A percentile compares a stretch with the other conserved stretches of the same genome.
Evolutionary conservation across 371 early-diverging fungal genomes (phyloP).

Genomic region (Parasitella parasitica): DNA sequence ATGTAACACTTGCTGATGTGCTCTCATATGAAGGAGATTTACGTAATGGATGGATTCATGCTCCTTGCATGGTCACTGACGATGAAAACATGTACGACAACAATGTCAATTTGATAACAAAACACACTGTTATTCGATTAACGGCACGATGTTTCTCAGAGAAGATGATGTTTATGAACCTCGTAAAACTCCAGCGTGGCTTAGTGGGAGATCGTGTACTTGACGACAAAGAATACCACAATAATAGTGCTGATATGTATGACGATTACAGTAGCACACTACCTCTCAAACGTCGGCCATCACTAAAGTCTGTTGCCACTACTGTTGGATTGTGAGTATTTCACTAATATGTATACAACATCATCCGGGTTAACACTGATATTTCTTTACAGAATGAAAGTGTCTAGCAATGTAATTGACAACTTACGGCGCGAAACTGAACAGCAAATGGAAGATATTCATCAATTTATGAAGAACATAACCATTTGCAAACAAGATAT

Average conservation of each 20-base stretch:
- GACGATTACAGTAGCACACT: not conserved
- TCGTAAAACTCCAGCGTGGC: conserved; percentile 12
- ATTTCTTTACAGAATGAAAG: not conserved
- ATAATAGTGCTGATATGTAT: not conserved
- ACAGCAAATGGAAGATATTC: not conserved
- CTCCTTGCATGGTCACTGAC: conserved; percentile 11
- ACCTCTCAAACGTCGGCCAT: not conserved
- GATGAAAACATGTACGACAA: conserved; percentile 2
- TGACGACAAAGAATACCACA: not conserved
- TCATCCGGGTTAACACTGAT: too few species aligned
- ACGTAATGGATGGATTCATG: conserved; percentile 24
- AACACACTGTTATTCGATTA: conserved; percentile 1
- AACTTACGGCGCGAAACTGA: not conserved
- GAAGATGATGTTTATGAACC: conserved; percentile 27
- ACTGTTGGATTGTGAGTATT: not conserved
- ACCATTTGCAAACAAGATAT: not conserved
- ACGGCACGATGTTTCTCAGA: conserved; percentile 15
- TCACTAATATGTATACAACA: too few species aligned
- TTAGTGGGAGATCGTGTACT: not conserved
- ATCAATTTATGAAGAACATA: not conserved
- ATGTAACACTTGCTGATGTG: conserved; percentile 18
- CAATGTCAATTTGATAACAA: conserved; percentile 4
- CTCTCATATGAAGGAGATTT: conserved; percentile 2
- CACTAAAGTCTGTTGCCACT: not conserved
- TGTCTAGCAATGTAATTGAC: not conserved